Percentiles rank a stretch among this genome's conserved stretches.
Conservation (phyloP, 1,139 yeast species). For the Debaryomycetaceae sp. region DNA sequence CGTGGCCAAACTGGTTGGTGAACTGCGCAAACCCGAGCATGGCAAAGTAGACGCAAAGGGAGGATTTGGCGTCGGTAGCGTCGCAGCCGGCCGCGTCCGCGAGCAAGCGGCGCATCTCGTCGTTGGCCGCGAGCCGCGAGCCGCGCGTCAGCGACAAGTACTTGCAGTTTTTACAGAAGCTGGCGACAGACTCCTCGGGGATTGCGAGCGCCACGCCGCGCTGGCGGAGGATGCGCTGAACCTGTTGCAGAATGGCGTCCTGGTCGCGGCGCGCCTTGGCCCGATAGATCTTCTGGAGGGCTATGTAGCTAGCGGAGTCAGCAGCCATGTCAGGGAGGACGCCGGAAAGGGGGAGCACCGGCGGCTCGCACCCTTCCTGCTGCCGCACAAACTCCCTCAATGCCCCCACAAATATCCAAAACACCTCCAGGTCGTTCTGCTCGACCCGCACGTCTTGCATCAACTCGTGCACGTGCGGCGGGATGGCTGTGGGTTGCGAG, state of each 20-base stretch:
- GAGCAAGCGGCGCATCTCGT: slow-evolving; percentile 8
- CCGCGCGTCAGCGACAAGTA: slow-evolving; percentile 36
- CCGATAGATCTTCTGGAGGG: slow-evolving; percentile 54
- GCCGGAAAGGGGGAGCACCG: slow-evolving; percentile 68
- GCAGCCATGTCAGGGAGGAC: slow-evolving; percentile 88
- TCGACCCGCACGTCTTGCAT: slow-evolving; percentile 18
- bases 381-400: slow-evolving; percentile 51
- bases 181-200: slow-evolving; percentile 32
- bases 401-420: slow-evolving; percentile 63
- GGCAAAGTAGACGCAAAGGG: slow-evolving; percentile 31
- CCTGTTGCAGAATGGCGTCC: slow-evolving; percentile 29
- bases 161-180: slow-evolving; percentile 59
- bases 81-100: background rate
- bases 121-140: slow-evolving; percentile 18
- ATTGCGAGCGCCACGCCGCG: slow-evolving; percentile 16
- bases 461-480: slow-evolving; percentile 30
- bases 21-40: slow-evolving; percentile 25
- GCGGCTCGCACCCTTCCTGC: too few species aligned
- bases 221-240: slow-evolving; percentile 13
- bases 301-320: slow-evolving; percentile 58
- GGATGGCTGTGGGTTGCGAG: slow-evolving; percentile 35
- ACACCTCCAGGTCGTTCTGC: slow-evolving; percentile 18
- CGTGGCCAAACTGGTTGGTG: slow-evolving; percentile 7
- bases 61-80: slow-evolving; percentile 1
- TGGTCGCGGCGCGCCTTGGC: slow-evolving; percentile 55